Conservation (phyloP, 768 basidiomycete species). For the Wakefieldia striispora region DNA sequence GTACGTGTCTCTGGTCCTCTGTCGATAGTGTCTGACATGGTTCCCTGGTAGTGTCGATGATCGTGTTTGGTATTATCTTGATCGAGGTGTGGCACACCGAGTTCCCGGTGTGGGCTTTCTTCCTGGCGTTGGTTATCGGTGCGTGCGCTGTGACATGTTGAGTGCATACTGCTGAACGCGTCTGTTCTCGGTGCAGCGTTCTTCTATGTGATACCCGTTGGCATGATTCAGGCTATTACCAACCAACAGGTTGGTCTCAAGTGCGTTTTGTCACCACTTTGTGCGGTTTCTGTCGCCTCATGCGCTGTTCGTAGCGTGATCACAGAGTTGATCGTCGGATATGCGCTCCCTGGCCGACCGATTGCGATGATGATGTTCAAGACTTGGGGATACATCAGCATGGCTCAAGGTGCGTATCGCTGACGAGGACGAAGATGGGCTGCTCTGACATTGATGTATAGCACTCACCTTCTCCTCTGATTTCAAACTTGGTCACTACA, state of each 20-base stretch:
- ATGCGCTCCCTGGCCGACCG: constrained; percentile 55
- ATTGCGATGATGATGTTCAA: constrained; percentile 83
- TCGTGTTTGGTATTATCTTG: constrained; percentile 56
- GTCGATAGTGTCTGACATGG: background rate
- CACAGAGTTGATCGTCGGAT: constrained; percentile 58
- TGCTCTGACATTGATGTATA: background rate
- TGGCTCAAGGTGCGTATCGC: constrained; percentile 39
- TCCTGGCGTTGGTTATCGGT: constrained; percentile 31
- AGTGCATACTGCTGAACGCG: background rate
- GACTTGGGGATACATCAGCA: constrained; percentile 68
- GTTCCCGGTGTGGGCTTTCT: constrained; percentile 42
- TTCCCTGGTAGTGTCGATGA: constrained; percentile 39
- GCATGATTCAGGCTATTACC: constrained; percentile 76
- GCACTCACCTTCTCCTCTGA: constrained; percentile 67
- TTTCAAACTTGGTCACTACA: constrained; percentile 77
- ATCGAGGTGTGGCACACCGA: constrained; percentile 62
- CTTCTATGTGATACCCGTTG: constrained; percentile 74
- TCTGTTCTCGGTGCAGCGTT: constrained; percentile 27
- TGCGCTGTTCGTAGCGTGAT: constrained; percentile 42
- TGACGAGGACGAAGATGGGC: no score
- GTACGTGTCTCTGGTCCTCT: constrained; percentile 6
- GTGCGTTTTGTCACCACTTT: constrained; percentile 6
- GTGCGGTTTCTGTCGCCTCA: background rate
- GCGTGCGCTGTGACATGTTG: constrained; percentile 12
- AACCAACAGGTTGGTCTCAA: constrained; percentile 71